Base-by-base conservation (phyloP, 1,284 basidiomycete species). In the Microbotryomycetes sp. region DNA sequence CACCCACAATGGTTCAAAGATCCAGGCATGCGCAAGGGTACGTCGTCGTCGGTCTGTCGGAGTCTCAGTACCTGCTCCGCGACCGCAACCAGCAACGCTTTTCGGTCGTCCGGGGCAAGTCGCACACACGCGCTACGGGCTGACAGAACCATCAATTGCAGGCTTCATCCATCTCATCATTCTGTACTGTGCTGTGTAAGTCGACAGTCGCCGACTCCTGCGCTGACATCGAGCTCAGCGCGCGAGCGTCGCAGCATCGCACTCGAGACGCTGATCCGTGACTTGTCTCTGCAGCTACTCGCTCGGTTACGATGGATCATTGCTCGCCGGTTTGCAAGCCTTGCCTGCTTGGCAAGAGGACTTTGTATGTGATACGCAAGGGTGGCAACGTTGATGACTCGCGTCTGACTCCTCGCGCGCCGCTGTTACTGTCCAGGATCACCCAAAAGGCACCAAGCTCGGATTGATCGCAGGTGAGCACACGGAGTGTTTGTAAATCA, bases 401-500 rank as follows among this genome's bases (percentile, higher is more conserved):
- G 12, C 1, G 4, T 6, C 31, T 2, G 48, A n/a, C 25, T 30
- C 26, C 47, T 31, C 3, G 42, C n/a, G n/a, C n/a, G n/a, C n/a
- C n/a, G n/a, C n/a, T n/a, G n/a, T n/a, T n/a, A n/a, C n/a, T 22
- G n/a, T 49, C 26, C 15, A 28, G 48, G 46, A 49, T 22, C 25
- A 25, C 22, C 50, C 57, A 3, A 9, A 26, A 7, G 64, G 64
- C 7, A 67, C 64, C 53, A 58, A 58, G 14, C 56, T 67, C 4
- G 57, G 62, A 16, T 19, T 65, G 19, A 61, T 62, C 54, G 58
- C 55, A n/a, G n/a, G n/a, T n/a, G n/a, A n/a, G n/a, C n/a, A n/a
- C n/a, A n/a, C n/a, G n/a, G n/a, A n/a, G n/a, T n/a, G n/a, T n/a
- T n/a, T n/a, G n/a, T n/a, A n/a, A n/a, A n/a, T n/a, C n/a, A n/a